Percentiles rank a stretch among this genome's conserved stretches.
Conservation (phyloP, 1,139 yeast species). For the Saccharomyces pastorianus region DNA sequence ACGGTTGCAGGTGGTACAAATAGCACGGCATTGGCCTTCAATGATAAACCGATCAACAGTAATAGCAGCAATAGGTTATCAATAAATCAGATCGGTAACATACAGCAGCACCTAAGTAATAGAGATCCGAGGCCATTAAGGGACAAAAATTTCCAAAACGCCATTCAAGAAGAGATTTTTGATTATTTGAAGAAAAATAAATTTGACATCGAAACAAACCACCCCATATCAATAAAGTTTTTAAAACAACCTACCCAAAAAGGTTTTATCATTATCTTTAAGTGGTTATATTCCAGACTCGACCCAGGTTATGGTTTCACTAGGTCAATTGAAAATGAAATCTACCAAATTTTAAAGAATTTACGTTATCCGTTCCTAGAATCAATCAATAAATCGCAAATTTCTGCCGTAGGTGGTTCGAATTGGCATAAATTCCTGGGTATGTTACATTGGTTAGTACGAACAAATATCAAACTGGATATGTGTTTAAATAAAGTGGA, state of each 20-base stretch:
- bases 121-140: constrained; percentile 72
- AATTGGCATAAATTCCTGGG: constrained; percentile 84
- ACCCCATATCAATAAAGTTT: constrained; percentile 57
- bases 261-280: constrained; percentile 71
- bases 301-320: constrained; percentile 75
- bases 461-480: constrained; percentile 44
- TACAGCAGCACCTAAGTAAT: constrained; percentile 8
- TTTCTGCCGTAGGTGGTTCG: constrained; percentile 87
- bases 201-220: constrained; percentile 69
- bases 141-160: constrained; percentile 58
- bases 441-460: constrained; percentile 71
- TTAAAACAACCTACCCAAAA: constrained; percentile 78
- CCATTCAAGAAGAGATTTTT: constrained; percentile 57
- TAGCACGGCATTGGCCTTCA: background rate
- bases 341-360: constrained; percentile 54
- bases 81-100: background rate
- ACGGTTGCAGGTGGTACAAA: constrained; percentile 12
- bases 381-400: constrained; percentile 70
- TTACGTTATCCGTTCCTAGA: constrained; percentile 77
- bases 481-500: constrained; percentile 27
- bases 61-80: constrained; percentile 1
- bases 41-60: background rate
- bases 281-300: constrained; percentile 64
- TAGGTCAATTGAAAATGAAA: constrained; percentile 66
- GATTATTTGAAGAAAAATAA: constrained; percentile 56